Evolutionary conservation across 345 rosid species (phyloP), one percentile per base, ranked within the genome.

Genomic region (Lepidium africanum): DNA sequence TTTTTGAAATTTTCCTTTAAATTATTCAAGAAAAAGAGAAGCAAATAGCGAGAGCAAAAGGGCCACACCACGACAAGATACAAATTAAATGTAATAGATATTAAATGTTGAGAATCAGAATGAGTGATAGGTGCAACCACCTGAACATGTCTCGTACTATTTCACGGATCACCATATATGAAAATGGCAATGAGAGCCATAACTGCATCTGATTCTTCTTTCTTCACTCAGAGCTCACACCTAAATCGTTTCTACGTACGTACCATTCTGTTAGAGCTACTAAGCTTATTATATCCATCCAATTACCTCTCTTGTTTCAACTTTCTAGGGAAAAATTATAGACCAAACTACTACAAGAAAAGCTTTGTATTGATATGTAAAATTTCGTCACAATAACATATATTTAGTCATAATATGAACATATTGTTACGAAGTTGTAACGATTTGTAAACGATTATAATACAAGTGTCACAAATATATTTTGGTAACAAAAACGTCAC

Each of bases 51-150:
- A 46, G 19, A 47, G 39, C 38, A 45, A 68, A n/a, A 59, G 73
- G 33, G 59, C 23, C 55, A 51, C 47, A 51, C 47, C 14, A 16
- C 53, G 35, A 54, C 21, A 2, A 54, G 32, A 17, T 42, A 48
- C 68, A 46, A 40, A 30, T 4, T 16, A 48, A 38, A 40, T 59
- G 40, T 33, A 48, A 17, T 40, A 10, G 59, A n/a, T 40, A 50
- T 19, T 61, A 32, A 61, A 61, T 70, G 68, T 63, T 40, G 8
- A 19, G 27, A 40, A 40, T 41, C 32, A 12, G 53, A 41, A 60
- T 48, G 57, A 48, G 19, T 12, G 9, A 47, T 59, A 59, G 17
- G 50, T 62, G 67, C 67, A 70, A 61, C 61, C 10, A 61, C 68
- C 68, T 14, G 13, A 70, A 41, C 53, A 60, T 70, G 30, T 51